These are phyloP conservation scores for Rhipidocladum racemiflorum DNA, from an alignment of 176 grass and related monocot species.

Conservation along the genomic window DNA sequence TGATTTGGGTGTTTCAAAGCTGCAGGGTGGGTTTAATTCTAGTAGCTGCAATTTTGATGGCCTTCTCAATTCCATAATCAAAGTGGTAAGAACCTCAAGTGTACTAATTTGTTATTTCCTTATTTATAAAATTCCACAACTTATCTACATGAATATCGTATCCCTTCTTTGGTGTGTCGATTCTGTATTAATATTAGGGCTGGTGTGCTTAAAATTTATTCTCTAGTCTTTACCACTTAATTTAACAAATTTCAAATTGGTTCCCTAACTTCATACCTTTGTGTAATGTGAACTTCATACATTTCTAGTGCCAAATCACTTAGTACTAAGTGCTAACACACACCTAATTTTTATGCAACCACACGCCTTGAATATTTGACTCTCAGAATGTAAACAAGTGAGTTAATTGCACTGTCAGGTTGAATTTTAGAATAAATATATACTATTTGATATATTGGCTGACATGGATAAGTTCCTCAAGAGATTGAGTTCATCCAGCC, in stretches of 20 bases:
- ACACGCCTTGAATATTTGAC: background rate
- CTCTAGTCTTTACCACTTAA: background rate
- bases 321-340: background rate
- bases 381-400: background rate
- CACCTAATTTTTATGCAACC: background rate
- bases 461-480: background rate
- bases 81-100: conserved; percentile 79
- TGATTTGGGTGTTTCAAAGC: conserved; percentile 46
- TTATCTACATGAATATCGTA: background rate
- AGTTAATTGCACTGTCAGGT: background rate
- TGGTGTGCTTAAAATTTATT: background rate
- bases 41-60: conserved; percentile 65
- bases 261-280: background rate
- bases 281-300: background rate
- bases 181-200: background rate
- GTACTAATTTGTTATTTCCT: too few relatives aligned
- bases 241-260: background rate
- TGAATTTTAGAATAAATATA: background rate
- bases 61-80: conserved; percentile 82
- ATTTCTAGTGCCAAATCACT: background rate
- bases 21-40: conserved; percentile 54
- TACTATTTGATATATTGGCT: background rate
- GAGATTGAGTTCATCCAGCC: background rate
- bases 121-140: background rate
- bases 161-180: background rate